Conservation (phyloP, 768 basidiomycete species). For the Boletus coccyginus region DNA sequence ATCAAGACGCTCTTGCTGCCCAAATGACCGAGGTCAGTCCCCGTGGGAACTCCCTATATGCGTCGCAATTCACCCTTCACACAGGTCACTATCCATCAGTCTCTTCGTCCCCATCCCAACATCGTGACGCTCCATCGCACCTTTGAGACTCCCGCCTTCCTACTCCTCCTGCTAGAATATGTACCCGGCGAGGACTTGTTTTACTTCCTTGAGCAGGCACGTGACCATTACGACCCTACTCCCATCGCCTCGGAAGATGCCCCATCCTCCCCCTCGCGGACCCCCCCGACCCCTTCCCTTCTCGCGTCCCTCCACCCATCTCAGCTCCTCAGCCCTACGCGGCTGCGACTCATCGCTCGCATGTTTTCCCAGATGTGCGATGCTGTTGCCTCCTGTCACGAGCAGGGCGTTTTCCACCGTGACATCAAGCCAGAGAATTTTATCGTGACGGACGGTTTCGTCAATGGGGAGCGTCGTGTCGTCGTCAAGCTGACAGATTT, state of each 20-base stretch:
- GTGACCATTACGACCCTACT: constrained; percentile 74
- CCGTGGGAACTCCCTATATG: constrained; percentile 5
- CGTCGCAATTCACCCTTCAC: constrained; percentile 6
- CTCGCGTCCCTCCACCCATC: constrained; percentile 78
- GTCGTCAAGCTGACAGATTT: constrained; percentile 97
- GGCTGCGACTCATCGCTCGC: constrained; percentile 88
- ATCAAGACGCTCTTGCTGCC: constrained; percentile 80
- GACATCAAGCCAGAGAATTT: constrained; percentile 99
- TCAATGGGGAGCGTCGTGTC: constrained; percentile 77
- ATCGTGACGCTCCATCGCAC: constrained; percentile 95
- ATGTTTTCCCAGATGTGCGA: constrained; percentile 99
- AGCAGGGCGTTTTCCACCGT: constrained; percentile 86
- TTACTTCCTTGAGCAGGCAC: constrained; percentile 96
- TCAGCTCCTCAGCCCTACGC: constrained; percentile 80
- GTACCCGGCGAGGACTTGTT: constrained; percentile 97
- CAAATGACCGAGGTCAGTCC: constrained; percentile 84
- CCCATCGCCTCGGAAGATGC: constrained; percentile 19
- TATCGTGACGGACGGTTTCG: constrained; percentile 84
- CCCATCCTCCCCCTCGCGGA: constrained; percentile 44
- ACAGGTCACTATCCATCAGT: constrained; percentile 93
- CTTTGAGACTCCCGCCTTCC: constrained; percentile 85
- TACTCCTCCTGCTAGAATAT: constrained; percentile 91
- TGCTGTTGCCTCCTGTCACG: constrained; percentile 92
- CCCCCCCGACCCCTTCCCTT: constrained; percentile 91
- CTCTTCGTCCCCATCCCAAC: constrained; percentile 83